phyloP scores from a whole-genome alignment of 495 filamentous ascomycete species.

The Aspergillus heteromorphus region DNA sequence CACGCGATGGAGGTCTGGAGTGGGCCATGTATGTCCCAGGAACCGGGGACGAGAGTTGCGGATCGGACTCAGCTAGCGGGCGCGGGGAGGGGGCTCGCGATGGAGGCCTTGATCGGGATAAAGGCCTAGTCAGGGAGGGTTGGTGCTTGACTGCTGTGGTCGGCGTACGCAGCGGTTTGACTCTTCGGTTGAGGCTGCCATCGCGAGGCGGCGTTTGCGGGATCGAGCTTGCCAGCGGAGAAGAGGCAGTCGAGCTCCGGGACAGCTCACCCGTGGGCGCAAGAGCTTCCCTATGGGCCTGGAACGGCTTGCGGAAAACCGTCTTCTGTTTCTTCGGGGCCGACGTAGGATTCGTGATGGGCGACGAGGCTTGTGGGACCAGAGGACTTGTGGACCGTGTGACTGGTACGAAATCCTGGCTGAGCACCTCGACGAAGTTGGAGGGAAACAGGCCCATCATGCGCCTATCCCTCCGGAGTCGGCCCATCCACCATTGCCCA shows the following conservation, averaged over 20 bases:
- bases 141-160: slow-evolving; percentile 34
- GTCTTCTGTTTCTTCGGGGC: slow-evolving; percentile 47
- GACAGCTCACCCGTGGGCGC: slow-evolving; percentile 38
- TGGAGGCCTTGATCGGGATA: slow-evolving; percentile 22
- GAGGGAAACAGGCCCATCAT: slow-evolving; percentile 91
- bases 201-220: slow-evolving; percentile 45
- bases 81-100: slow-evolving; percentile 26
- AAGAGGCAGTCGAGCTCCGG: slow-evolving; percentile 23
- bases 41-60: not conserved
- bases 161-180: slow-evolving; percentile 37
- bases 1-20: slow-evolving; percentile 11
- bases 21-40: not conserved
- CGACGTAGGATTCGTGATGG: slow-evolving; percentile 42
- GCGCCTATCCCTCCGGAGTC: slow-evolving; percentile 76
- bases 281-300: slow-evolving; percentile 48
- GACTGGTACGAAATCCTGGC: slow-evolving; percentile 74
- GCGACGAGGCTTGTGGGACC: slow-evolving; percentile 29
- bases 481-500: slow-evolving; percentile 96
- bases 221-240: slow-evolving; percentile 35
- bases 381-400: slow-evolving; percentile 75
- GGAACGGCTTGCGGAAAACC: slow-evolving; percentile 49
- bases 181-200: slow-evolving; percentile 29
- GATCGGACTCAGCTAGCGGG: slow-evolving; percentile 8
- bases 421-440: slow-evolving; percentile 90
- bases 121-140: slow-evolving; percentile 29